These are phyloP conservation scores for Penicillium pulvis DNA, from an alignment of 495 filamentous ascomycete genomes.

Conservation along the genomic window DNA sequence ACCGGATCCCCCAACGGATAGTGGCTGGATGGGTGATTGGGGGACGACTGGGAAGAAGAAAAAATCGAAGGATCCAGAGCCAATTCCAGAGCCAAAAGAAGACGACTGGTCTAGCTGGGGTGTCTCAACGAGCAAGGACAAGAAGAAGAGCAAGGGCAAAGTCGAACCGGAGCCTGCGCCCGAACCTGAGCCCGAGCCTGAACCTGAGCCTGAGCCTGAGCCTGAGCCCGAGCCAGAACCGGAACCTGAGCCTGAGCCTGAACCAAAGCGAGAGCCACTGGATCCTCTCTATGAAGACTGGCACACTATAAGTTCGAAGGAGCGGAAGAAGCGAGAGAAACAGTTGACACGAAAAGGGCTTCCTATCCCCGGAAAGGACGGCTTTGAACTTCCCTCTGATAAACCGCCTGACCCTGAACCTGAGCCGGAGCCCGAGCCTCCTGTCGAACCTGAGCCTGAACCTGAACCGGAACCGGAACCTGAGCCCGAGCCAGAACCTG, in stretches of 20 bases:
- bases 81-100: slow-evolving; percentile 32
- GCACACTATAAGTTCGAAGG: slow-evolving; percentile 38
- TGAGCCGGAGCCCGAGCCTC: slow-evolving; percentile 4
- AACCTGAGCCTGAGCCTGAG: slow-evolving; percentile 31
- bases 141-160: slow-evolving; percentile 35
- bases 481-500: slow-evolving; percentile 37
- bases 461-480: slow-evolving; percentile 18
- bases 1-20: slow-evolving; percentile 23
- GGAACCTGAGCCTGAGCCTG: slow-evolving; percentile 33
- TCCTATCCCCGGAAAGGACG: slow-evolving; percentile 28
- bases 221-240: slow-evolving; percentile 34
- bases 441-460: slow-evolving; percentile 23
- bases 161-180: slow-evolving; percentile 23
- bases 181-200: slow-evolving; percentile 28
- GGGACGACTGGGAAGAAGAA: slow-evolving; percentile 41
- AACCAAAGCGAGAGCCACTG: slow-evolving; percentile 25
- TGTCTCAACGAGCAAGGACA: slow-evolving; percentile 29
- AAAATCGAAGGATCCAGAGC: slow-evolving; percentile 35
- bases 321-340: slow-evolving; percentile 45
- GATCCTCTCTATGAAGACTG: slow-evolving; percentile 44
- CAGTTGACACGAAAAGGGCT: slow-evolving; percentile 31
- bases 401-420: slow-evolving; percentile 17
- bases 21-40: slow-evolving; percentile 37
- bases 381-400: slow-evolving; percentile 30
- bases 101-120: slow-evolving; percentile 46